Base-by-base conservation (phyloP, 2,329 filamentous ascomycete genomes). In the Alternaria sp. region DNA sequence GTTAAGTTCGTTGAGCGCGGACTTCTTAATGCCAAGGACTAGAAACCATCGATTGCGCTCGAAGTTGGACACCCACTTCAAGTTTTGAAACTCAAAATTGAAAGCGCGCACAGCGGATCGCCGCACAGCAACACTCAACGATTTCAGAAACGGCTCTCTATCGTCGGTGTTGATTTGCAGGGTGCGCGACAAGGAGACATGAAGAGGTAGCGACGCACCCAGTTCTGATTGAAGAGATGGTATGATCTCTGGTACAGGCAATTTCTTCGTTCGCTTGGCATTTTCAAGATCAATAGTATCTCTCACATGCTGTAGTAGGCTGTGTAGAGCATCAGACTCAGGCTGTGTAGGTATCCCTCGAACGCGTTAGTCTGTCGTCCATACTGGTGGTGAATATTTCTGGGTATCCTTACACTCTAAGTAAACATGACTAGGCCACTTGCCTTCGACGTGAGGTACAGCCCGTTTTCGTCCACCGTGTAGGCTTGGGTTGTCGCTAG, bases 351-450 rank as follows among this genome's bases (percentile, higher is more conserved):
- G 79, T 60, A 79, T 67, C 79, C 79, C 79, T 81, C 73, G 69
- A 67, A 65, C 62, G 67, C 63, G 73, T 79, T 73, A 79, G 75
- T 63, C 56, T 63, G 68, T 47, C 10, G 73, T 69, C 46, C 71
- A 63, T 17, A 15, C 43, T 47, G 40, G 43, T n/a, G 46, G 50
- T 47, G 52, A 53, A 13, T 46, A 23, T 32, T 15, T 30, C 17
- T 44, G 50, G 55, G 55, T 59, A 66, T n/a, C 83, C 89, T 81
- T 85, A 96, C 96, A 99, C 83, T 98, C 95, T 60, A 97, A 84
- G 79, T 97, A 98, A 49, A 98, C 78, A 80, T 98, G 95, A 32
- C 90, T 93, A 1, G 95, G 93, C 96, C 96, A 99, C 79, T 93
- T 93, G 63, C 96, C 96, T 62, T 89, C 88, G 25, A 95, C 84